Evolutionary conservation across 176 grass and related monocot genomes (phyloP), one percentile per base, ranked within the genome.

Genomic region (Leersia perrieri): DNA sequence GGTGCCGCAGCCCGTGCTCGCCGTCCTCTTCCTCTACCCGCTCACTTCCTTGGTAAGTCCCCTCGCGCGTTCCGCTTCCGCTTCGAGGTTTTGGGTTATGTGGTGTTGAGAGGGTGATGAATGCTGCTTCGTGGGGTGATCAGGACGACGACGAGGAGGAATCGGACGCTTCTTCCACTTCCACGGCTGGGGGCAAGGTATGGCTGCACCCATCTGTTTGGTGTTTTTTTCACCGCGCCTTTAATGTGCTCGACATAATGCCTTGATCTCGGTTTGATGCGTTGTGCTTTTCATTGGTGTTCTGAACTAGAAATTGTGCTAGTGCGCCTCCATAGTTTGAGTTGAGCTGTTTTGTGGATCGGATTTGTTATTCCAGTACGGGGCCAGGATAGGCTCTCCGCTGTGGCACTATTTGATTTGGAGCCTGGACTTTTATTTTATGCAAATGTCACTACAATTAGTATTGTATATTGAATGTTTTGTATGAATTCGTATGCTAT

Each of bases 21-120:
- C 96, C n/a, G 92, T 95, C 70, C 35, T 98, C 87, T 91, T 98
- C 60, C 96, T 98, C 75, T 98, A 93, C 84, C 96, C 96, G 23
- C 88, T 88, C 75, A 80, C 87, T 28, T 83, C 83, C 3, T 7
- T 75, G 77, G 92, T 95, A 76, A 80, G 44, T 20, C 15, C 32
- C 32, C 38, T n/a, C 33, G 68, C 22, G 5, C 29, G 11, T 55
- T 44, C 64, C 63, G 2, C 45, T 87, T 7, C 57, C 11, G 27
- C 30, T 47, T 83, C 1, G 73, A 57, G 7, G 20, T 66, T 70
- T 69, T 74, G 15, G 30, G 18, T 75, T 30, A 4, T 62, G 70
- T 51, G 76, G 35, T 40, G 15, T 28, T 30, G 5, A 38, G 14
- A 30, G 15, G n/a, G 27, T 11, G 14, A 64, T 25, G 32, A 29